Conservation (phyloP, 495 filamentous ascomycete species). For the Xylaria cubensis region DNA sequence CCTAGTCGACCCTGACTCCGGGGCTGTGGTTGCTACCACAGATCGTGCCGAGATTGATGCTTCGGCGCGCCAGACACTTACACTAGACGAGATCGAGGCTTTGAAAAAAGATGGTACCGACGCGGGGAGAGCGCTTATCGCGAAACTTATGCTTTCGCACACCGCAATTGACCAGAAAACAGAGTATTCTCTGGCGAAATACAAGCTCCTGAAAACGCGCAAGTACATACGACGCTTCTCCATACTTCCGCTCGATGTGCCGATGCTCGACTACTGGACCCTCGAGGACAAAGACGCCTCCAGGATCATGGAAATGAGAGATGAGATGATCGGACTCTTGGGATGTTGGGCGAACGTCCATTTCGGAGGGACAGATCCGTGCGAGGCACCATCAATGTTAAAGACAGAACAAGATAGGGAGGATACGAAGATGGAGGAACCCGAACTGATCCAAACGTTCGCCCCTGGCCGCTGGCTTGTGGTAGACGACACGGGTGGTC, state of each 20-base stretch:
- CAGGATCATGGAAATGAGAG: constrained; percentile 86
- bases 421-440: constrained; percentile 38
- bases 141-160: constrained; percentile 84
- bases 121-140: constrained; percentile 86
- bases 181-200: constrained; percentile 89
- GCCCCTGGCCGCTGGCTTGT: constrained; percentile 71
- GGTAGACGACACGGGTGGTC: constrained; percentile 87
- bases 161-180: constrained; percentile 91
- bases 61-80: constrained; percentile 78
- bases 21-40: constrained; percentile 72
- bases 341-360: constrained; percentile 61
- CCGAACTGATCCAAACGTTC: constrained; percentile 25
- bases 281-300: constrained; percentile 75
- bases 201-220: constrained; percentile 88
- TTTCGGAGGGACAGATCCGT: constrained; percentile 49
- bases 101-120: constrained; percentile 79
- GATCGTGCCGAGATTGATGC: constrained; percentile 84
- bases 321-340: constrained; percentile 78
- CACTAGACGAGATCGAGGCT: constrained; percentile 86
- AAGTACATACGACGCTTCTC: constrained; percentile 92
- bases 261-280: constrained; percentile 73
- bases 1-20: constrained; percentile 53
- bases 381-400: constrained; percentile 31
- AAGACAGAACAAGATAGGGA: constrained; percentile 33
- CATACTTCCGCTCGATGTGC: constrained; percentile 80